A percentile compares a stretch with the other conserved stretches of the same genome.
Evolutionary conservation across 371 early-diverging fungal species (phyloP).

Genomic region (Mortierella sp.): DNA sequence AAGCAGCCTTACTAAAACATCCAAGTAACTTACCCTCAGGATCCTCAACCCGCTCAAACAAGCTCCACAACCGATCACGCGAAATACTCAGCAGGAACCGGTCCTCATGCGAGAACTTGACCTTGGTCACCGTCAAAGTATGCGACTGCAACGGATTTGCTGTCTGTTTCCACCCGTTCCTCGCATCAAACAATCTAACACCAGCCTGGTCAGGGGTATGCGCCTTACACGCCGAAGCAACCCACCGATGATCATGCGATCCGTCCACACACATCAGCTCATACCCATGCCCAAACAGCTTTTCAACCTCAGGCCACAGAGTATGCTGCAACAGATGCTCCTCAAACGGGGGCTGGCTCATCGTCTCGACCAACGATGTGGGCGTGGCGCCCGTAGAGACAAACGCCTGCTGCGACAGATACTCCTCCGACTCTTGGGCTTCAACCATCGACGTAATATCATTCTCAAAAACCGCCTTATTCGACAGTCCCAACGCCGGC

Average conservation of each 20-base stretch:
- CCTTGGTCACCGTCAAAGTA: constrained; percentile 87
- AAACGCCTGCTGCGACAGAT: constrained; percentile 64
- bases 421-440: constrained; percentile 63
- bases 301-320: constrained; percentile 97
- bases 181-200: constrained; percentile 79
- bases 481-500: constrained; percentile 95
- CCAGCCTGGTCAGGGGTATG: constrained; percentile 82
- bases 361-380: constrained; percentile 64
- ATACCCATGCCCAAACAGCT: constrained; percentile 96
- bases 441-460: constrained; percentile 65
- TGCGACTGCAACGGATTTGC: constrained; percentile 78
- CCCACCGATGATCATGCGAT: constrained; percentile 74
- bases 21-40: constrained; percentile 37
- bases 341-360: constrained; percentile 87
- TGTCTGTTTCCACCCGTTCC: constrained; percentile 77
- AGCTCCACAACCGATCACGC: constrained; percentile 91
- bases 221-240: constrained; percentile 90
- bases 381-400: constrained; percentile 68
- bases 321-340: constrained; percentile 90
- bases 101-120: constrained; percentile 84
- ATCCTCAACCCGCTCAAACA: constrained; percentile 73
- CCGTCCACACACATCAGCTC: constrained; percentile 88
- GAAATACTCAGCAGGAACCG: constrained; percentile 84
- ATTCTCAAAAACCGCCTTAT: constrained; percentile 88
- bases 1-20: no score